Conservation (phyloP, 2,329 filamentous ascomycete species). For the Trichoderma citrinoviride region DNA sequence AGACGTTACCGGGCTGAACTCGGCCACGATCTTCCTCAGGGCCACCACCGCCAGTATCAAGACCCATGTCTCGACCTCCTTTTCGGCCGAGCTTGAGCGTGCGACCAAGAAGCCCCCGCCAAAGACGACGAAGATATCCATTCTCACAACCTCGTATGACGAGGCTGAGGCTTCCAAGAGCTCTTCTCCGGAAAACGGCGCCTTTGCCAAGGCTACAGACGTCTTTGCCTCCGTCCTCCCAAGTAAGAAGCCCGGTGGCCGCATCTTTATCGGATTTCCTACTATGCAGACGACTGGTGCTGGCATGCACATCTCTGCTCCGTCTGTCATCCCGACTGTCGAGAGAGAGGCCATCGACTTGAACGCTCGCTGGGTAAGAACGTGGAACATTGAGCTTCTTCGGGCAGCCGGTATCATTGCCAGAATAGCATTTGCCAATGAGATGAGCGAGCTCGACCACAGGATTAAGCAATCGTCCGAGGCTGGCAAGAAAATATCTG, state of each 20-base stretch:
- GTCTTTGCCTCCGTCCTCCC: constrained; percentile 90
- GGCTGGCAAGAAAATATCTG: constrained; percentile 53
- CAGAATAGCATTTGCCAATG: constrained; percentile 80
- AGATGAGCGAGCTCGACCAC: constrained; percentile 73
- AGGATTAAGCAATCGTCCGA: constrained; percentile 52
- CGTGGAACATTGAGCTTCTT: constrained; percentile 93
- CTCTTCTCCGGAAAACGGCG: constrained; percentile 38
- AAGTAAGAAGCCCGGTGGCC: constrained; percentile 74
- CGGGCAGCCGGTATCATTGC: constrained; percentile 87
- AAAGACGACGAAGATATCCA: constrained; percentile 78
- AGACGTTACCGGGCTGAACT: constrained; percentile 68
- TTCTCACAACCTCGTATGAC: constrained; percentile 88
- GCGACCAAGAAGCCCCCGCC: constrained; percentile 97
- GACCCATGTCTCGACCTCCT: constrained; percentile 68
- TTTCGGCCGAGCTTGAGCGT: constrained; percentile 83
- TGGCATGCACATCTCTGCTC: constrained; percentile 90
- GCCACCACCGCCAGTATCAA: constrained; percentile 81
- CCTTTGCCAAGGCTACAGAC: constrained; percentile 61
- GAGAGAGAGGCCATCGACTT: constrained; percentile 96
- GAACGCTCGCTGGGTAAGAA: constrained; percentile 90
- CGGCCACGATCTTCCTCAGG: constrained; percentile 81
- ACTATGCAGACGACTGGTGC: constrained; percentile 96
- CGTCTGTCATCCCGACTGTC: constrained; percentile 94
- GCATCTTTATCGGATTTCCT: constrained; percentile 96
- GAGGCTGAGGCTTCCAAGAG: constrained; percentile 67